Percentiles rank a stretch among this genome's conserved stretches.
Evolutionary conservation across 805 yeast species (phyloP).

Genomic region (Scheffersomyces lignosus): DNA sequence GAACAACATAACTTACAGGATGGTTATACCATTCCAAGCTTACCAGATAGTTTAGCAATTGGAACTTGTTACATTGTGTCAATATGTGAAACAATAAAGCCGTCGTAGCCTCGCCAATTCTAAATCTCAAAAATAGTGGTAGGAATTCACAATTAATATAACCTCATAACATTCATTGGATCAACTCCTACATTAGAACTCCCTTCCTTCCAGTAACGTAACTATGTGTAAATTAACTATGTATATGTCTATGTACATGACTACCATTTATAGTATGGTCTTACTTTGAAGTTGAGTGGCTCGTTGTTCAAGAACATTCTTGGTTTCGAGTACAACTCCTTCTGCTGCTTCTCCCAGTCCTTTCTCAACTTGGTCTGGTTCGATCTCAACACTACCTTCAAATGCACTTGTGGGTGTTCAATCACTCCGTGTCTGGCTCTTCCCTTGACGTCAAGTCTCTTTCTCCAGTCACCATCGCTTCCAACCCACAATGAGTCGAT

Average conservation of each 20-base stretch:
- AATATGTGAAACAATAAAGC: too few relatives aligned
- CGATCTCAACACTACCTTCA: conserved; percentile 73
- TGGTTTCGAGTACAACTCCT: conserved; percentile 52
- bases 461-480: conserved; percentile 74
- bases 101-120: too few relatives aligned
- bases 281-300: conserved; percentile 43
- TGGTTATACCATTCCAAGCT: too few relatives aligned
- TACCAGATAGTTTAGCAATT: too few relatives aligned
- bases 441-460: conserved; percentile 79
- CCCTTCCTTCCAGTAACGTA: too few relatives aligned
- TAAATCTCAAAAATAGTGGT: too few relatives aligned
- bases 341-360: conserved; percentile 56
- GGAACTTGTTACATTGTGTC: too few relatives aligned
- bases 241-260: neutral
- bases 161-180: too few relatives aligned
- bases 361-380: conserved; percentile 61
- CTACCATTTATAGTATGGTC: conserved; percentile 45
- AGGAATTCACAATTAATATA: too few relatives aligned
- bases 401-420: conserved; percentile 75
- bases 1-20: too few relatives aligned
- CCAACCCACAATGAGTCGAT: conserved; percentile 89
- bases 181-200: too few relatives aligned
- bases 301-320: conserved; percentile 46
- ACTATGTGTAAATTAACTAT: too few relatives aligned
- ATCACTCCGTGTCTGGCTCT: conserved; percentile 87